Percentiles rank a stretch among this genome's conserved stretches.
These are phyloP conservation scores for Diaporthe batatas DNA, from an alignment of 2,329 filamentous ascomycete genomes.

Conservation along the genomic window DNA sequence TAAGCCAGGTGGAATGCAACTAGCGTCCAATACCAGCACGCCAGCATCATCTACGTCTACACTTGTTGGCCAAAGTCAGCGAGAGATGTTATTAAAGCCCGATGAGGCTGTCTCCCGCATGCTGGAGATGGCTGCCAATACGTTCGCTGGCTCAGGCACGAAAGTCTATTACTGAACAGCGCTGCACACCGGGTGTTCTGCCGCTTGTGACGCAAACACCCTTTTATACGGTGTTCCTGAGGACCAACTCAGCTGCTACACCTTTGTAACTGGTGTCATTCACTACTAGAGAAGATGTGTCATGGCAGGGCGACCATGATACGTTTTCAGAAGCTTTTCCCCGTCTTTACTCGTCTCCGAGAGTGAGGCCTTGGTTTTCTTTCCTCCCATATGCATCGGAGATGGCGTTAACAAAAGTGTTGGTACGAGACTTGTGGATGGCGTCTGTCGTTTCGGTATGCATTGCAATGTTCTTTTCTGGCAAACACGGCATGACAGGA, in stretches of 20 bases:
- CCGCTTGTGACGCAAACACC: neutral
- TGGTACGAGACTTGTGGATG: neutral
- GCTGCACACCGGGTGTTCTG: neutral
- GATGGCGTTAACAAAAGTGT: constrained; percentile 28
- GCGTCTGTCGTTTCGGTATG: constrained; percentile 18
- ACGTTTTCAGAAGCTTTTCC: neutral
- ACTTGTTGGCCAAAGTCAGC: constrained; percentile 28
- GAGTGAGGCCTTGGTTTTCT: constrained; percentile 4
- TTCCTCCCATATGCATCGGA: neutral
- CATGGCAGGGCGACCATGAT: constrained; percentile 4
- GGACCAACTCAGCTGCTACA: neutral
- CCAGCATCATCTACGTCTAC: constrained; percentile 34
- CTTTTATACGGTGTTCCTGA: neutral
- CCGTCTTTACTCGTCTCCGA: constrained; percentile 3
- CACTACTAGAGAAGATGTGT: neutral
- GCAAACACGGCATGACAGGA: constrained; percentile 1
- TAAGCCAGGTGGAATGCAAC: neutral
- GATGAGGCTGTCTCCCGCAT: constrained; percentile 29
- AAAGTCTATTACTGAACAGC: neutral
- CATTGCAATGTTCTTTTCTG: neutral
- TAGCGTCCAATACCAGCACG: neutral
- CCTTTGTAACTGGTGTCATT: neutral
- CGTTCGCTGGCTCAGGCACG: constrained; percentile 26
- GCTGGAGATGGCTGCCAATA: constrained; percentile 32
- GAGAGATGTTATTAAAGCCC: constrained; percentile 11